Evolutionary conservation across 345 rosid species (phyloP).

Genomic region (Adansonia digitata): DNA sequence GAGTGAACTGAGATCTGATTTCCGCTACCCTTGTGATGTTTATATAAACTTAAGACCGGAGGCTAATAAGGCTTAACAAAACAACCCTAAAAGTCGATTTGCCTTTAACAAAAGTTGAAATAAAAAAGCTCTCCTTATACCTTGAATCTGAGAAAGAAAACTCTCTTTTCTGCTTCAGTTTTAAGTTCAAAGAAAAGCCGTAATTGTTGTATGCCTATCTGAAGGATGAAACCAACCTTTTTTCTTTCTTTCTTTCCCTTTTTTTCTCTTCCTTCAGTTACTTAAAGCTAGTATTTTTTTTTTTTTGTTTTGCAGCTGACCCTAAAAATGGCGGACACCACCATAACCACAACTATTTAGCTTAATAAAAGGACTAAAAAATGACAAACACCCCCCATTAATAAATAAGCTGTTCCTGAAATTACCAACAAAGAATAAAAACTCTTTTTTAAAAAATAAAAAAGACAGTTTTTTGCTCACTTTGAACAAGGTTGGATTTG

Average conservation of each 20-base stretch:
- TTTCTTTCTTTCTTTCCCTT: neutral
- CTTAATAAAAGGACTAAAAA: constrained; percentile 17
- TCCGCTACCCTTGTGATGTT: neutral
- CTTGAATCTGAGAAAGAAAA: constrained; percentile 18
- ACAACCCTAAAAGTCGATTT: neutral
- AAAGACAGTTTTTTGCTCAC: constrained; percentile 20
- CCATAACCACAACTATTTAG: constrained; percentile 13
- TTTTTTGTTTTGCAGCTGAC: constrained; percentile 17
- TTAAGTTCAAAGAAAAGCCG: constrained; percentile 25
- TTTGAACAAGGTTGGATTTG: constrained; percentile 31
- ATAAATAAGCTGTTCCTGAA: constrained; percentile 35
- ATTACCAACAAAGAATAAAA: constrained; percentile 32
- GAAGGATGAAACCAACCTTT: constrained; percentile 13
- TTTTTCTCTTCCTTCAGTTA: constrained; percentile 1
- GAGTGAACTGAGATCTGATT: constrained; percentile 15
- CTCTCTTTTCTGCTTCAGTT: constrained; percentile 21
- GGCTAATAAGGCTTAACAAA: neutral
- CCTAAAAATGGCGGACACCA: constrained; percentile 37
- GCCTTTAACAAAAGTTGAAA: constrained; percentile 17
- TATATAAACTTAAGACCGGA: neutral
- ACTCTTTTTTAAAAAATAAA: neutral
- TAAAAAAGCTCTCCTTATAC: neutral
- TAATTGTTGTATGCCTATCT: constrained; percentile 25
- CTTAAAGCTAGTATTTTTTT: constrained; percentile 33
- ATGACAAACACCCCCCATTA: constrained; percentile 11